A percentile compares a stretch with the other conserved stretches of the same genome.
These are phyloP conservation scores for Bryopsis sp. DNA, from an alignment of 139 green algal genomes.

Conservation along the genomic window DNA sequence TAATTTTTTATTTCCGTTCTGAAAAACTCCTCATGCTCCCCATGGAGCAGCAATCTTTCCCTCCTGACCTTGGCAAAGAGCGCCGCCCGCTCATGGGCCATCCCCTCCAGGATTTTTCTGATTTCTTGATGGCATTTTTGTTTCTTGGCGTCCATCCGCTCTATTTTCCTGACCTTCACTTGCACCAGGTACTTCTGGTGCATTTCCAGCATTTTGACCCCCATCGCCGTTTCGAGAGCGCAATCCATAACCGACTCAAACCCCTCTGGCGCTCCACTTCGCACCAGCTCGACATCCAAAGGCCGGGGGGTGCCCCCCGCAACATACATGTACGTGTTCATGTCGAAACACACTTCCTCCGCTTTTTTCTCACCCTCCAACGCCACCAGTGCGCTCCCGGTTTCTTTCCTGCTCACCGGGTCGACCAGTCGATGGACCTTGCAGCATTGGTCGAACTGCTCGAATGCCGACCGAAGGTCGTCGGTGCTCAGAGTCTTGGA, in stretches of 20 bases:
- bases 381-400: neutral
- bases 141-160: neutral
- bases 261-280: neutral
- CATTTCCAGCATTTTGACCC: neutral
- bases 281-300: neutral
- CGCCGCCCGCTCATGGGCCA: too few relatives aligned
- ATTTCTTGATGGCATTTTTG: neutral
- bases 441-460: neutral
- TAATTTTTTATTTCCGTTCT: too few relatives aligned
- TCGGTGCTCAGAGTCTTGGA: neutral
- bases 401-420: neutral
- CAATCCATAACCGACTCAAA: constrained; percentile 11
- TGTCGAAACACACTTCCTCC: neutral
- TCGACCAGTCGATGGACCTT: neutral
- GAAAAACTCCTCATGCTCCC: too few relatives aligned
- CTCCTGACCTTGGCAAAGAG: too few relatives aligned
- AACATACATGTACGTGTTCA: neutral
- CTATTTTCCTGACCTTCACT: neutral
- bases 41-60: too few relatives aligned
- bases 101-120: neutral
- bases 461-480: neutral
- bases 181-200: neutral
- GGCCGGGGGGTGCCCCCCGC: constrained; percentile 1
- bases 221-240: neutral
- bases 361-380: neutral